Evolutionary conservation across 495 filamentous ascomycete genomes (phyloP).

Genomic region (Aspergillus funiculosus): DNA sequence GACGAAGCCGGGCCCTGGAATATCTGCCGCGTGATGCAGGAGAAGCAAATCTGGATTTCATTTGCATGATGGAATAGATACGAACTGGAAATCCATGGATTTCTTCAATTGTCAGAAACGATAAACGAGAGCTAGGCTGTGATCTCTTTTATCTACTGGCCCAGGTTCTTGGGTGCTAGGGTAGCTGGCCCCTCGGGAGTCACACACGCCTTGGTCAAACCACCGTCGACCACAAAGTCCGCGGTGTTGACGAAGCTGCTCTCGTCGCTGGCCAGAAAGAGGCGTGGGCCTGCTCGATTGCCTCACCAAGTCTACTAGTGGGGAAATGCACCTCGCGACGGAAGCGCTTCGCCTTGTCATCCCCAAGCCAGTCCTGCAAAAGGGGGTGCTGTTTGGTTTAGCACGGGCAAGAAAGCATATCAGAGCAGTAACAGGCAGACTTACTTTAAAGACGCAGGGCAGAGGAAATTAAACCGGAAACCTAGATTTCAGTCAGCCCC

Average conservation of each 20-base stretch:
- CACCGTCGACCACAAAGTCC: slow-evolving; percentile 10
- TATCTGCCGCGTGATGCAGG: slow-evolving; percentile 36
- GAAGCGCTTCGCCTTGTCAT: slow-evolving; percentile 75
- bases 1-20: slow-evolving; percentile 34
- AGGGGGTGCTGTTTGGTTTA: slow-evolving; percentile 52
- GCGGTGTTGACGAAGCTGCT: slow-evolving; percentile 44
- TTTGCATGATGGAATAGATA: slow-evolving; percentile 29
- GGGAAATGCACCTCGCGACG: slow-evolving; percentile 94
- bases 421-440: background rate
- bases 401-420: background rate
- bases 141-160: slow-evolving; percentile 28
- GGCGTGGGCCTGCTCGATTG: slow-evolving; percentile 90
- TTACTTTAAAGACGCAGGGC: slow-evolving; percentile 85
- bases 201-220: slow-evolving; percentile 2
- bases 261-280: slow-evolving; percentile 94
- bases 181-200: slow-evolving; percentile 64
- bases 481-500: slow-evolving; percentile 91
- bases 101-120: too few relatives aligned
- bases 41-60: slow-evolving; percentile 39
- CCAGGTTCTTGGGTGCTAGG: slow-evolving; percentile 62
- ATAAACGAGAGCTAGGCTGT: background rate
- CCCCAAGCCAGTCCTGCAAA: slow-evolving; percentile 93
- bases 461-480: slow-evolving; percentile 83
- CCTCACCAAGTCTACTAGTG: slow-evolving; percentile 88
- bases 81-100: too few relatives aligned